Evolutionary conservation across 495 filamentous ascomycete species (phyloP).

Genomic region (Cercophora sp.): DNA sequence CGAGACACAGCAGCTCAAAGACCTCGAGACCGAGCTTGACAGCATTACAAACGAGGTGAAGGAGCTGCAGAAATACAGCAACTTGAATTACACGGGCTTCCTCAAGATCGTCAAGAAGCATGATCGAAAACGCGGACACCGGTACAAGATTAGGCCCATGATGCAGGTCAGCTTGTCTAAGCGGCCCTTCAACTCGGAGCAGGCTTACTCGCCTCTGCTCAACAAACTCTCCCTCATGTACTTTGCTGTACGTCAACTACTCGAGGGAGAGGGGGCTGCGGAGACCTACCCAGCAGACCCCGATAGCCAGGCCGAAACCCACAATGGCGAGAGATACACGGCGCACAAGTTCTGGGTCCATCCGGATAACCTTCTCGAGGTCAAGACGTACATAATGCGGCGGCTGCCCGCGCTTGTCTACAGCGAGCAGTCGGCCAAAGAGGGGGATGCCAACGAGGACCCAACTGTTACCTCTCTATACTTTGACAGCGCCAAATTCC

Average conservation of each 20-base stretch:
- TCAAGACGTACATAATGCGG: constrained; percentile 90
- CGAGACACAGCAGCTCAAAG: constrained; percentile 56
- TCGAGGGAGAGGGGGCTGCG: constrained; percentile 48
- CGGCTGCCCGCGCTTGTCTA: constrained; percentile 88
- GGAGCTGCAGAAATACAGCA: constrained; percentile 90
- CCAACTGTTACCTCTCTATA: constrained; percentile 93
- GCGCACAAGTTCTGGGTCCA: constrained; percentile 99
- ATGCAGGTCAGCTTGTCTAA: constrained; percentile 83
- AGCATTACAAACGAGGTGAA: constrained; percentile 83
- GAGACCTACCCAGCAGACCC: constrained; percentile 31
- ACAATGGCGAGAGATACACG: constrained; percentile 67
- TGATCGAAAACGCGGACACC: constrained; percentile 76
- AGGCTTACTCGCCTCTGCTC: constrained; percentile 81
- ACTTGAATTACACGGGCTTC: constrained; percentile 95
- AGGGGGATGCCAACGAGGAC: constrained; percentile 70
- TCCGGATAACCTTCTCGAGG: constrained; percentile 86
- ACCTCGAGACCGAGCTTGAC: constrained; percentile 76
- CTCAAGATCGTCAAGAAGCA: constrained; percentile 98
- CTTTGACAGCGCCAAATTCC: constrained; percentile 84
- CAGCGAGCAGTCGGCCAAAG: constrained; percentile 77
- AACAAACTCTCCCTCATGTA: constrained; percentile 94
- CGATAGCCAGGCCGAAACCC: constrained; percentile 38
- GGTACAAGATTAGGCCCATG: constrained; percentile 83
- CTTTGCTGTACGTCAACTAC: constrained; percentile 79
- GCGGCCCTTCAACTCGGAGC: constrained; percentile 88